Base-by-base conservation (phyloP, 2,329 filamentous ascomycete genomes). In the Aspergillus puulaauensis region DNA sequence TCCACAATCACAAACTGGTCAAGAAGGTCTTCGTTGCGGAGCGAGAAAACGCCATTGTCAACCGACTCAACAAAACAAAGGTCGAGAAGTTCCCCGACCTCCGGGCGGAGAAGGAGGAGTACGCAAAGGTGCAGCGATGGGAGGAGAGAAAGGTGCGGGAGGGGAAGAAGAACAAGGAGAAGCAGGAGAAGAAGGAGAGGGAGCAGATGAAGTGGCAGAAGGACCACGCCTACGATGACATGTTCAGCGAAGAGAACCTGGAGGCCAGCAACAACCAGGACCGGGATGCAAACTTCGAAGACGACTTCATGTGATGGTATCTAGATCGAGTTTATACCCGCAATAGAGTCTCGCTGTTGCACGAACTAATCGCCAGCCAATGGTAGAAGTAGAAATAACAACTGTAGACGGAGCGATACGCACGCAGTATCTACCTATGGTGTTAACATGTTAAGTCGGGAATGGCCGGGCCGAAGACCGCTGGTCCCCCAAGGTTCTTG, bases 61-160 rank as follows among this genome's bases (percentile, higher is more conserved):
- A 99, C 79, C 87, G 95, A n/a, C 85, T 99, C 64, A 98, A 97
- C 80, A 99, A 98, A 83, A 99, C 95, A 37, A 91, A 89, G 66
- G 85, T 90, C 35, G 93, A 98, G 78, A 90, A 88, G 74, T 91
- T 88, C 72, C 92, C 93, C 0, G 91, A 98, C 71, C 79, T 99
- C 12, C 81, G 83, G 58, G 85, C 88, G 70, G 93, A 97, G 78
- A 90, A 88, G 71, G 92, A 96, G 55, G 89, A 91, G 50, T 84
- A 86, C 43, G 76, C 89, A 59, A 86, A 86, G 66, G 86, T 89
- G 75, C 78, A 93, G 65, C 82, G 91, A 62, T 88, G 86, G 72
- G 83, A 80, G 58, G 91, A 96, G 48, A 66, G 77, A 39, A 75
- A 75, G 53, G 43, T 54, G 14, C 68, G 75, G 44, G 76, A 80